Percentiles rank a stretch among this genome's conserved stretches.
Conservation (phyloP, 139 green algal genomes). For the Axilococcus clingmanii region DNA sequence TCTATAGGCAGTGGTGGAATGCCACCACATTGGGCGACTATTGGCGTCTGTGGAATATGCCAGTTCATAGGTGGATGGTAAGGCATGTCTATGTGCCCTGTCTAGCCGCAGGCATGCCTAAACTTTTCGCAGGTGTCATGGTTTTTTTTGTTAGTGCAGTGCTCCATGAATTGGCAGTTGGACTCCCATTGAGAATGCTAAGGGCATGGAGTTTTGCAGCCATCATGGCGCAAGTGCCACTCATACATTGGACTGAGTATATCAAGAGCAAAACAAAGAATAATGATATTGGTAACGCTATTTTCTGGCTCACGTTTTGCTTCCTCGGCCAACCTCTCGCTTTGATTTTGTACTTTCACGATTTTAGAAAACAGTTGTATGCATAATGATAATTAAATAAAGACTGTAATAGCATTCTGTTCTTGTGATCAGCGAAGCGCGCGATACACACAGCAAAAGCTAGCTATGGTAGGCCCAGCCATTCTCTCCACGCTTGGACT, state of each 20-base stretch:
- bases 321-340: slow-evolving; percentile 82
- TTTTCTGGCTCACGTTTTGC: slow-evolving; percentile 89
- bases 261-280: slow-evolving; percentile 40
- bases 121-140: slow-evolving; percentile 35
- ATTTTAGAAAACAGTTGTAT: slow-evolving; percentile 49
- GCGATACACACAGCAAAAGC: no score
- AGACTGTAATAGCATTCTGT: no score
- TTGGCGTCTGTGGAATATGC: slow-evolving; percentile 91
- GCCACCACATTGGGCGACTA: slow-evolving; percentile 81
- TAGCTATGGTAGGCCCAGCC: no score
- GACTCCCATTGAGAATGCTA: slow-evolving; percentile 79
- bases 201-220: slow-evolving; percentile 70
- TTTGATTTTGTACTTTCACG: slow-evolving; percentile 81
- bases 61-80: slow-evolving; percentile 89
- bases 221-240: slow-evolving; percentile 69
- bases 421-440: no score
- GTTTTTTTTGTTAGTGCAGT: slow-evolving; percentile 74
- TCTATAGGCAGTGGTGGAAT: slow-evolving; percentile 97
- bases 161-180: slow-evolving; percentile 79
- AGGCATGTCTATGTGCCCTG: slow-evolving; percentile 83
- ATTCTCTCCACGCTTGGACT: no score
- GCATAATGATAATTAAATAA: no score
- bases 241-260: slow-evolving; percentile 56
- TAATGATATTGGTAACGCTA: slow-evolving; percentile 57
- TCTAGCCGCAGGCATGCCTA: slow-evolving; percentile 30